Percentiles rank a stretch among this genome's conserved stretches.
These are phyloP conservation scores for Boletus subcaerulescens DNA, from an alignment of 768 basidiomycete species.

Conservation along the genomic window DNA sequence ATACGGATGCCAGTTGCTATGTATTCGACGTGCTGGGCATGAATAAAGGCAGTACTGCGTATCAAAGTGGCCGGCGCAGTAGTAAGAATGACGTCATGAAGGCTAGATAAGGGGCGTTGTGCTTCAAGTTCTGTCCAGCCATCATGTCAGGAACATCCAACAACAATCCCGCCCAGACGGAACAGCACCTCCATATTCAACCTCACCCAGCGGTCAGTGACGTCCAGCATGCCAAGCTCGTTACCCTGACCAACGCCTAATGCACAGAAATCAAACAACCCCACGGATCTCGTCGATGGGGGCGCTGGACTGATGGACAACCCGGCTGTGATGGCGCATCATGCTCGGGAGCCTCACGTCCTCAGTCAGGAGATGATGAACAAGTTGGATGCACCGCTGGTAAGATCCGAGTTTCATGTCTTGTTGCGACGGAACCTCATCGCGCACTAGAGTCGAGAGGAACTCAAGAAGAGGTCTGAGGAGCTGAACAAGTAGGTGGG, in stretches of 20 bases:
- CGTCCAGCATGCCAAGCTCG: neutral
- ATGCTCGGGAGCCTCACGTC: slow-evolving; percentile 50
- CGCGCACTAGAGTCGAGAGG: slow-evolving; percentile 45
- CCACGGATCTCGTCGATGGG: slow-evolving; percentile 45
- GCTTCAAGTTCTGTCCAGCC: neutral
- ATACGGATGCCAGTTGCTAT: neutral
- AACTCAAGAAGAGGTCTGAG: slow-evolving; percentile 44
- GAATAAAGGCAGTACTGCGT: too few species aligned
- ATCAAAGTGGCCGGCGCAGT: neutral
- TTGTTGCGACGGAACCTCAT: neutral
- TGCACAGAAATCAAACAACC: slow-evolving; percentile 57
- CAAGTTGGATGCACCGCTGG: slow-evolving; percentile 47
- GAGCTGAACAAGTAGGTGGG: slow-evolving; percentile 40
- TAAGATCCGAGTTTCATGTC: slow-evolving; percentile 22
- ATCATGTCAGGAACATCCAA: slow-evolving; percentile 16
- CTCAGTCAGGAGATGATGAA: slow-evolving; percentile 44
- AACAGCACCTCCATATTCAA: slow-evolving; percentile 48
- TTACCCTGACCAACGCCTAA: neutral
- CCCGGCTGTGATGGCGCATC: slow-evolving; percentile 43
- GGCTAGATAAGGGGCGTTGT: slow-evolving; percentile 2
- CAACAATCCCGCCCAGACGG: slow-evolving; percentile 11
- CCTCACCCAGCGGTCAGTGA: slow-evolving; percentile 60
- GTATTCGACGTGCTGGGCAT: too few species aligned
- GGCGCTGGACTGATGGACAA: slow-evolving; percentile 39
- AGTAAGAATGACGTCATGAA: slow-evolving; percentile 9